phyloP scores from a whole-genome alignment of 768 basidiomycete genomes.

The Serendipita vermifera region DNA sequence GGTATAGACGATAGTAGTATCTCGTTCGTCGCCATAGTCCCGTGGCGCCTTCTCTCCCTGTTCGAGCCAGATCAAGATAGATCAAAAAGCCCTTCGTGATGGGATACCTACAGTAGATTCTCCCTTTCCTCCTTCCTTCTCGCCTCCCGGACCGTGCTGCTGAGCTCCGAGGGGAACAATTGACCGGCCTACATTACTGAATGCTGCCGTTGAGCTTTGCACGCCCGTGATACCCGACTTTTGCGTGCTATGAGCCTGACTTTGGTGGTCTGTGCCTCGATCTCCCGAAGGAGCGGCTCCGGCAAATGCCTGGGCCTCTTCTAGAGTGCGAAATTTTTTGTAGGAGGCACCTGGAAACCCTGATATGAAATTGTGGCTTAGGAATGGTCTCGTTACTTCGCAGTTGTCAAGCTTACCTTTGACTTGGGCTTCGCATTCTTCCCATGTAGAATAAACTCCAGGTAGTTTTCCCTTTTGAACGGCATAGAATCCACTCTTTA shows the following conservation, averaged over 20 bases:
- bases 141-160: too few species aligned
- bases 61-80: background rate
- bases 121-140: too few species aligned
- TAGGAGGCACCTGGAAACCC: slow-evolving; percentile 41
- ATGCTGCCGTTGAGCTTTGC: slow-evolving; percentile 13
- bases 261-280: too few species aligned
- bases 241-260: too few species aligned
- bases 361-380: background rate
- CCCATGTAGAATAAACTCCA: slow-evolving; percentile 68
- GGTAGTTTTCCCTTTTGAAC: slow-evolving; percentile 49
- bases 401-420: slow-evolving; percentile 28
- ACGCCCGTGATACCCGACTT: too few species aligned
- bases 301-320: slow-evolving; percentile 48
- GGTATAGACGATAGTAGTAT: slow-evolving; percentile 50
- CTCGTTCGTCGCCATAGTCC: slow-evolving; percentile 23
- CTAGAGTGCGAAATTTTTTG: slow-evolving; percentile 49
- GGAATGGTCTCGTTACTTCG: background rate
- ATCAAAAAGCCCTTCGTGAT: too few species aligned
- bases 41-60: slow-evolving; percentile 1
- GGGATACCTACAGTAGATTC: too few species aligned
- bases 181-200: slow-evolving; percentile 11
- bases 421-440: slow-evolving; percentile 55
- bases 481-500: slow-evolving; percentile 52
- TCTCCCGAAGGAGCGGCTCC: too few species aligned
- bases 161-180: too few species aligned